phyloP scores from a whole-genome alignment of 257 asterid species.

The Solanum chaucha region DNA sequence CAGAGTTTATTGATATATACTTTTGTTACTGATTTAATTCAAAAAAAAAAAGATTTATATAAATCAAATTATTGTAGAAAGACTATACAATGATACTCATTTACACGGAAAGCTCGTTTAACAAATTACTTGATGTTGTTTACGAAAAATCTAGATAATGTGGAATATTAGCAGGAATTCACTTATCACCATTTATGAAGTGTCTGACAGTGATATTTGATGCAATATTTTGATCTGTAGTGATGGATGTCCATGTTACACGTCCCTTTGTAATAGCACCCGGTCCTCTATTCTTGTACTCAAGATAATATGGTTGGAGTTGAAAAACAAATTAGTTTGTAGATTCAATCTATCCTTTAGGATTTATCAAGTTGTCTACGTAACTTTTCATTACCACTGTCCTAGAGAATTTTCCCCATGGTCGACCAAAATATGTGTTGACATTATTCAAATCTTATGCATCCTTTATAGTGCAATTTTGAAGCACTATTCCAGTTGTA shows the following conservation, averaged over 20 bases:
- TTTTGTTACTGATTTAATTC: neutral
- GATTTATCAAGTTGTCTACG: neutral
- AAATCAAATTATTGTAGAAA: neutral
- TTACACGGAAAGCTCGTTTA: neutral
- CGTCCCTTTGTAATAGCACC: neutral
- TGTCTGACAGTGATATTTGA: neutral
- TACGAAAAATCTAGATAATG: neutral
- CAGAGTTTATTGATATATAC: neutral
- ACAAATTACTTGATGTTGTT: neutral
- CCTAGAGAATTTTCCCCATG: neutral
- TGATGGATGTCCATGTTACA: neutral
- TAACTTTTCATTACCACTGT: neutral
- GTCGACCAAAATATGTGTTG: neutral
- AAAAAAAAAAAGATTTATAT: too few relatives aligned
- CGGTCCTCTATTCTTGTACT: neutral
- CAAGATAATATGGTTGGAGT: neutral
- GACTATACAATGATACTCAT: neutral
- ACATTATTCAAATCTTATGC: neutral
- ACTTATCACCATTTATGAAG: neutral
- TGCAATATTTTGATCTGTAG: neutral
- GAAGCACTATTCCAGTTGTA: neutral
- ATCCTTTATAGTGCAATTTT: neutral
- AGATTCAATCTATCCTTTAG: neutral
- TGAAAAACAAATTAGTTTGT: neutral
- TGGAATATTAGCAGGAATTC: neutral